Conservation (phyloP, 495 filamentous ascomycete genomes). For the Parmelia sp. region DNA sequence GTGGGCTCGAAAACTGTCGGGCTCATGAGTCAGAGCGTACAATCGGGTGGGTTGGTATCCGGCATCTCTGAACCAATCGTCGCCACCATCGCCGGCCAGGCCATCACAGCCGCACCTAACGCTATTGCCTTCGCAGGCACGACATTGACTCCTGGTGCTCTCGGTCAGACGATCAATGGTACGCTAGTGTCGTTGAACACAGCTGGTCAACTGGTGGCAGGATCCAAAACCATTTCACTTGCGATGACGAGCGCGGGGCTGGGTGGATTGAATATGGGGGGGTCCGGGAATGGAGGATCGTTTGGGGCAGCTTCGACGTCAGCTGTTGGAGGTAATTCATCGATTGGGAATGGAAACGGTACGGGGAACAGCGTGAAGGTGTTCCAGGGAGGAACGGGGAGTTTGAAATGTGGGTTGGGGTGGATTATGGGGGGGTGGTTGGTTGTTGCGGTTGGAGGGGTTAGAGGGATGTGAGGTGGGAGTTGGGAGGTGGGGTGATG, state of each 20-base stretch:
- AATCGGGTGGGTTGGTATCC: neutral
- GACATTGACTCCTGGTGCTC: neutral
- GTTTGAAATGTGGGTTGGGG: too few species aligned
- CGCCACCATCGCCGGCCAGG: neutral
- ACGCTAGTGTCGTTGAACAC: neutral
- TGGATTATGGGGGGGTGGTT: too few species aligned
- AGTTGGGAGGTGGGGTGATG: too few species aligned
- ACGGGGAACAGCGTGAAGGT: too few species aligned
- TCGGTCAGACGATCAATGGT: neutral
- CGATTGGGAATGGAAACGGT: too few species aligned
- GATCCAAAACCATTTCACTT: neutral
- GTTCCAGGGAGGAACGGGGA: too few species aligned
- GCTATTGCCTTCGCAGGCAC: neutral
- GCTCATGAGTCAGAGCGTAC: neutral
- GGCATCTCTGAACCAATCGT: neutral
- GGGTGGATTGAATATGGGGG: neutral
- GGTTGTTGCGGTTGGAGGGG: too few species aligned
- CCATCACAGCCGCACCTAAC: neutral
- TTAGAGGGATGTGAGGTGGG: too few species aligned
- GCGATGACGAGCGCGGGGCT: neutral
- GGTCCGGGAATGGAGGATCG: neutral
- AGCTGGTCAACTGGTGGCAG: neutral
- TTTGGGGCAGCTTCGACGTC: too few species aligned
- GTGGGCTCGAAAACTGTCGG: neutral
- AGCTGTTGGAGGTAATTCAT: too few species aligned